A percentile compares a stretch with the other conserved stretches of the same genome.
These are phyloP conservation scores for Ophiostoma australiae DNA, from an alignment of 2,329 filamentous ascomycete genomes.

Conservation along the genomic window DNA sequence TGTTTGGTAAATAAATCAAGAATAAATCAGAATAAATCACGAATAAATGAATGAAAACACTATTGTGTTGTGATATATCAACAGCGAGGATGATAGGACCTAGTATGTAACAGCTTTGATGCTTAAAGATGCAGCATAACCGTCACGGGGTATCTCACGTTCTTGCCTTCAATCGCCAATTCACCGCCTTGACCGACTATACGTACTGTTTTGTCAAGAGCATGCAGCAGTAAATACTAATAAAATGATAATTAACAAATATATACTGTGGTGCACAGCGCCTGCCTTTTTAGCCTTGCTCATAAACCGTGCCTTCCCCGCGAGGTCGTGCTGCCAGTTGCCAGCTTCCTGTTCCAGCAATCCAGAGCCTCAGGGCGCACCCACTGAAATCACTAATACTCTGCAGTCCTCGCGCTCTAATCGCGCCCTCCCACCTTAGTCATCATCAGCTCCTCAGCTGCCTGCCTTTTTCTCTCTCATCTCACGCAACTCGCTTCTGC, in stretches of 20 bases:
- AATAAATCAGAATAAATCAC: neutral
- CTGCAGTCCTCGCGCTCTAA: neutral
- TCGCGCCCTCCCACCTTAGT: constrained; percentile 14
- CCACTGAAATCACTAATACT: neutral
- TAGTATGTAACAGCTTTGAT: too few species aligned
- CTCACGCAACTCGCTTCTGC: constrained; percentile 7
- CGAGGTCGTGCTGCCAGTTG: constrained; percentile 5
- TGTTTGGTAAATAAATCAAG: constrained; percentile 10
- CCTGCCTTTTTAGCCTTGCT: too few species aligned
- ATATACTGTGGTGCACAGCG: too few species aligned
- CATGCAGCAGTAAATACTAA: neutral
- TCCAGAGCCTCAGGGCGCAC: constrained; percentile 12
- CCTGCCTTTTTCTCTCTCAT: constrained; percentile 8
- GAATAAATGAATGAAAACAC: neutral
- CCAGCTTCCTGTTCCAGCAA: neutral
- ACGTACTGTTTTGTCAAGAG: neutral
- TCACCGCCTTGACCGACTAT: neutral
- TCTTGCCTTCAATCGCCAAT: neutral
- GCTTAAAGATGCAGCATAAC: neutral
- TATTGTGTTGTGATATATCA: neutral
- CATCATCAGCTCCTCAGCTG: constrained; percentile 10
- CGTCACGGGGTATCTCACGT: neutral
- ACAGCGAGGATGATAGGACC: too few species aligned
- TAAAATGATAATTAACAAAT: too few species aligned
- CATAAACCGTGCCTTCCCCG: neutral